phyloP scores from a whole-genome alignment of 1,139 yeast genomes.

The Geotrichum histeridarum region DNA sequence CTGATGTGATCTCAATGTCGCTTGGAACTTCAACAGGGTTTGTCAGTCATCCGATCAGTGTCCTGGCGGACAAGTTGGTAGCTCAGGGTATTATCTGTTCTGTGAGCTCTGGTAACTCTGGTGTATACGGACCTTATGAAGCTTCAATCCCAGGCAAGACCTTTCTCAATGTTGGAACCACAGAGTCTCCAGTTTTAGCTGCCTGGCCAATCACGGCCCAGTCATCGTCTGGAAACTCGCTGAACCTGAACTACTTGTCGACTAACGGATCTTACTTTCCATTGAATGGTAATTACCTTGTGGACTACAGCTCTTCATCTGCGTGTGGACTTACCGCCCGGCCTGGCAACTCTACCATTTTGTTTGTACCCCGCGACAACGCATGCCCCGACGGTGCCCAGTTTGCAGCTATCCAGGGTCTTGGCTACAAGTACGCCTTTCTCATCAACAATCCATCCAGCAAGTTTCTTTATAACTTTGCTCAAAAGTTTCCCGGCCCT shows the following conservation, averaged over 20 bases:
- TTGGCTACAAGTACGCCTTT: slow-evolving; percentile 7
- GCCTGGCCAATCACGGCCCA: slow-evolving; percentile 17
- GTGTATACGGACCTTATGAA: slow-evolving; percentile 12
- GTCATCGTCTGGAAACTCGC: background rate
- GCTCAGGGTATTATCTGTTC: slow-evolving; percentile 10
- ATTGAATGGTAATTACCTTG: slow-evolving; percentile 7
- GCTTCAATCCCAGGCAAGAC: slow-evolving; percentile 3
- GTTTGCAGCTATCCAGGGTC: background rate
- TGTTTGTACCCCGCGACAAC: slow-evolving; percentile 3
- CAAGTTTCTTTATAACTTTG: slow-evolving; percentile 3
- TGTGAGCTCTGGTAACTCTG: slow-evolving; percentile 17
- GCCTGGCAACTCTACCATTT: background rate
- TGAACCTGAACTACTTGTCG: slow-evolving; percentile 7
- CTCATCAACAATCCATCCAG: slow-evolving; percentile 2
- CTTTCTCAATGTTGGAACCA: slow-evolving; percentile 11
- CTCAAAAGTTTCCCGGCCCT: background rate
- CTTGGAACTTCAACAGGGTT: slow-evolving; percentile 10
- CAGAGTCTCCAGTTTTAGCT: slow-evolving; percentile 4
- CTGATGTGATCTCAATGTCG: slow-evolving; percentile 25
- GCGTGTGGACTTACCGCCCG: slow-evolving; percentile 2
- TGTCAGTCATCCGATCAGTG: background rate
- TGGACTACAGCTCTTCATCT: slow-evolving; percentile 6
- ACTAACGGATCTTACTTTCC: slow-evolving; percentile 10
- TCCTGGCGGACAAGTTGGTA: background rate
- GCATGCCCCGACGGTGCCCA: slow-evolving; percentile 6